Evolutionary conservation across 352 stramenopile genomes (phyloP).

Genomic region (Phytopythium boreale): DNA sequence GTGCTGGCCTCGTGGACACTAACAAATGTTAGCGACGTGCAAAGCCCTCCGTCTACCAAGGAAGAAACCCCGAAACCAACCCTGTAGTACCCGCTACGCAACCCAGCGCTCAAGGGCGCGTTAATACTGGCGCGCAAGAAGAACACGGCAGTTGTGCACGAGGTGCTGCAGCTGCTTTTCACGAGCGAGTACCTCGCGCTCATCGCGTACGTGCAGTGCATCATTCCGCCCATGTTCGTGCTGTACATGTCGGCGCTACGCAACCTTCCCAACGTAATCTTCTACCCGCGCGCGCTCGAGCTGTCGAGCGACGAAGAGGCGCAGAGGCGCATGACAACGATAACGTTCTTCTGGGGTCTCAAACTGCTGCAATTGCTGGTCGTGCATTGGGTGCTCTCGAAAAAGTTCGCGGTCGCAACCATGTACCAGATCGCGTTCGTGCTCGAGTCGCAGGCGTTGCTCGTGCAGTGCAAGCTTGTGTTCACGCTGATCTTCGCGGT

Average conservation of each 20-base stretch:
- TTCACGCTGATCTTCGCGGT: slow-evolving; percentile 3
- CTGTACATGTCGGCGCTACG: slow-evolving; percentile 27
- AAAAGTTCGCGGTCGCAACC: slow-evolving; percentile 19
- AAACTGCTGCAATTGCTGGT: slow-evolving; percentile 12
- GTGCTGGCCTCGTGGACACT: neutral
- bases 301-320: slow-evolving; percentile 10
- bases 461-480: slow-evolving; percentile 37
- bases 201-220: no score
- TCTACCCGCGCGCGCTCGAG: slow-evolving; percentile 26
- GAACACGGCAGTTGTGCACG: slow-evolving; percentile 23
- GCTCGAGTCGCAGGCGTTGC: slow-evolving; percentile 25
- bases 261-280: slow-evolving; percentile 18
- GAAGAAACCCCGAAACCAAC: neutral
- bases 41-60: no score
- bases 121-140: slow-evolving; percentile 13
- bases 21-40: no score
- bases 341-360: slow-evolving; percentile 14
- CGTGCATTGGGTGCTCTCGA: slow-evolving; percentile 21
- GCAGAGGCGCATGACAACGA: slow-evolving; percentile 18
- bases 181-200: slow-evolving; percentile 34
- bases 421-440: slow-evolving; percentile 51
- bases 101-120: slow-evolving; percentile 6
- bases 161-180: slow-evolving; percentile 34
- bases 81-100: neutral
- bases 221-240: slow-evolving; percentile 27